Percentiles rank a stretch among this genome's conserved stretches.
phyloP scores from a whole-genome alignment of 1,139 yeast species.

The Citeromyces hawaiiensis region DNA sequence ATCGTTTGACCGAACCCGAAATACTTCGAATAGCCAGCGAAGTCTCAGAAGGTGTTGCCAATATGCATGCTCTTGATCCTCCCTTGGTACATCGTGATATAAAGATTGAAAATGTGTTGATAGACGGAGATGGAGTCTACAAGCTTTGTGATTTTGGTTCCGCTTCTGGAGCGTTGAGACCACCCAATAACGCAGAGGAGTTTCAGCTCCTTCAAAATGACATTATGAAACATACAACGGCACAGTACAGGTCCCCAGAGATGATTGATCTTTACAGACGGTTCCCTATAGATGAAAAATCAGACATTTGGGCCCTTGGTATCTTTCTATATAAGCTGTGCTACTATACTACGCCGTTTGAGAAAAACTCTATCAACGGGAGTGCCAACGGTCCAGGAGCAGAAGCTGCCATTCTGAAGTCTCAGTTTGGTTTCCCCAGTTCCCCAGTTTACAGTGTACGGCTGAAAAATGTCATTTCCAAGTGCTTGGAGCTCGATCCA shows the following conservation, averaged over 20 bases:
- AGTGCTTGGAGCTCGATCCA: conserved; percentile 30
- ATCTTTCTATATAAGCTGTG: conserved; percentile 66
- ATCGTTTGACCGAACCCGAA: conserved; percentile 48
- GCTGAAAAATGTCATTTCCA: conserved; percentile 62
- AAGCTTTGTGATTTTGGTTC: conserved; percentile 75
- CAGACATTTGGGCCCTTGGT: conserved; percentile 80
- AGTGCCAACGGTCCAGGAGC: conserved; percentile 27
- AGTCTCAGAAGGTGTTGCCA: conserved; percentile 51
- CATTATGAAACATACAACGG: conserved; percentile 64
- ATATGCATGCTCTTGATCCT: conserved; percentile 51
- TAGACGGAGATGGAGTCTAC: conserved; percentile 40
- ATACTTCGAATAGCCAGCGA: conserved; percentile 56
- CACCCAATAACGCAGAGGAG: conserved; percentile 55
- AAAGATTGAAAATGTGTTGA: conserved; percentile 65
- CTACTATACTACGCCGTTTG: conserved; percentile 75
- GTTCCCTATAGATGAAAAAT: conserved; percentile 58
- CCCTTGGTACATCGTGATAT: conserved; percentile 62
- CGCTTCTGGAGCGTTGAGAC: conserved; percentile 44
- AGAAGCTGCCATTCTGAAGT: conserved; percentile 59
- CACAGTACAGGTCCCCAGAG: conserved; percentile 74
- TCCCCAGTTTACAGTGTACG: conserved; percentile 45
- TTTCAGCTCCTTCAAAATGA: conserved; percentile 50
- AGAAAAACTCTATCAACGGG: conserved; percentile 27
- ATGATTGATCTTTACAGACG: conserved; percentile 64
- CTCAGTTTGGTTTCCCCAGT: conserved; percentile 47